phyloP scores from a whole-genome alignment of 2,329 filamentous ascomycete species.

The Biscogniauxia mediterranea region DNA sequence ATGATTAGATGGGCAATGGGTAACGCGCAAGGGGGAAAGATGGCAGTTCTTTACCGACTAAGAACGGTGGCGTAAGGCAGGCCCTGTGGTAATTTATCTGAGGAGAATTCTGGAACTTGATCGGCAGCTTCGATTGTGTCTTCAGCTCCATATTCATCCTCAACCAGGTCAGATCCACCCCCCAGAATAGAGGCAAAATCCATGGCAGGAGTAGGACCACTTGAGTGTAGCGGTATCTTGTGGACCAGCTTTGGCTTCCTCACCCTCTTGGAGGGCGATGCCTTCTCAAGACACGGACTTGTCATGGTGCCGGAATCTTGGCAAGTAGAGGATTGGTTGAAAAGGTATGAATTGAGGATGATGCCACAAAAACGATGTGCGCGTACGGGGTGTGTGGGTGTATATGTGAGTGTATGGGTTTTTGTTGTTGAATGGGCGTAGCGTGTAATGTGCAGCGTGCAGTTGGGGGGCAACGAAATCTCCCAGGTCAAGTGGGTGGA shows the following conservation, averaged over 20 bases:
- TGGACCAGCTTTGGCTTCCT: constrained; percentile 23
- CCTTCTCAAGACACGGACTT: not conserved
- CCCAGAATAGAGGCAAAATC: not conserved
- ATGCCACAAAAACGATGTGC: not conserved
- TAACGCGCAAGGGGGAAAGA: constrained; percentile 3
- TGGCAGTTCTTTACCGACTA: constrained; percentile 27
- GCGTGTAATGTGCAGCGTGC: not conserved
- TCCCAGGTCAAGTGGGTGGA: not conserved
- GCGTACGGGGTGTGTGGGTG: not conserved
- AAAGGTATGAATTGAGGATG: not conserved
- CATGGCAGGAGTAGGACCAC: constrained; percentile 11
- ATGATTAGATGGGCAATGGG: not conserved
- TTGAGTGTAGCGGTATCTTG: constrained; percentile 18
- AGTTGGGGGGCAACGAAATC: constrained; percentile 1
- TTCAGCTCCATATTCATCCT: not conserved
- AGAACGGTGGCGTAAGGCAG: constrained; percentile 25
- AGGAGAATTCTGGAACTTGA: not conserved
- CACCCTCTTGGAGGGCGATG: constrained; percentile 3
- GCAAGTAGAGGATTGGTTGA: not conserved
- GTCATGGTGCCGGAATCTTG: constrained; percentile 1
- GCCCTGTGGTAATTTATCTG: constrained; percentile 7
- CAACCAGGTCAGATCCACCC: not conserved
- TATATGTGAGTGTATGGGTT: not conserved
- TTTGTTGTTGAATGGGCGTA: not conserved
- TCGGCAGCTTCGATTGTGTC: not conserved